Evolutionary conservation across 1,284 basidiomycete species (phyloP).

Genomic region (Sanghuangporus weigelae): DNA sequence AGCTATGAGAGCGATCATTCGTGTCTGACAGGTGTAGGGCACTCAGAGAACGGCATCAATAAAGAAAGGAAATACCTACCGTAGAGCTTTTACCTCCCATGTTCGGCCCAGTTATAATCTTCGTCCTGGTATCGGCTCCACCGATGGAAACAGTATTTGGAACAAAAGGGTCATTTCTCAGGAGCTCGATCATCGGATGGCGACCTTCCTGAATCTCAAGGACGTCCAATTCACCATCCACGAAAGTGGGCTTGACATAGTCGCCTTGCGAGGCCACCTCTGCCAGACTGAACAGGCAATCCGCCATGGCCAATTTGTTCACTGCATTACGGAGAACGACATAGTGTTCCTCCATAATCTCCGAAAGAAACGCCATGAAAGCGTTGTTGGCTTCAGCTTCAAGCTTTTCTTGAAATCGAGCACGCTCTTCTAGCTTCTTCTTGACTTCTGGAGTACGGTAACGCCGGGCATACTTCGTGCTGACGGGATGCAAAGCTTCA

Average conservation of each 20-base stretch:
- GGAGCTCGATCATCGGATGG: slow-evolving; percentile 79
- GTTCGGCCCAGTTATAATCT: slow-evolving; percentile 81
- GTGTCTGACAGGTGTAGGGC: not conserved
- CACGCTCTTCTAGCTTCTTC: slow-evolving; percentile 64
- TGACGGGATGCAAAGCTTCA: slow-evolving; percentile 26
- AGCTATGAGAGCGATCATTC: slow-evolving; percentile 66
- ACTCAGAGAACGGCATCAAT: not conserved
- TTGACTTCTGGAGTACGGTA: slow-evolving; percentile 78
- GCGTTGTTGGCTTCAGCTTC: slow-evolving; percentile 63
- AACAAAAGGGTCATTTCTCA: slow-evolving; percentile 75
- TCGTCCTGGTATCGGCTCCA: slow-evolving; percentile 46
- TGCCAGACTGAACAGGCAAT: slow-evolving; percentile 71
- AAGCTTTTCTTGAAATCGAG: slow-evolving; percentile 75
- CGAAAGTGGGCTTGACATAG: slow-evolving; percentile 67
- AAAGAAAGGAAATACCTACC: slow-evolving; percentile 36
- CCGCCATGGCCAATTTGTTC: slow-evolving; percentile 76
- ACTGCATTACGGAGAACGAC: slow-evolving; percentile 66
- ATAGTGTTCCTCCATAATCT: slow-evolving; percentile 66
- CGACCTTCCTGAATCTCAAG: slow-evolving; percentile 69
- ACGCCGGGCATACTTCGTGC: slow-evolving; percentile 74
- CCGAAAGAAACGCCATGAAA: slow-evolving; percentile 62
- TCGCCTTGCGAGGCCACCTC: slow-evolving; percentile 67
- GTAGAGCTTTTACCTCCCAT: slow-evolving; percentile 81
- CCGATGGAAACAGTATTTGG: slow-evolving; percentile 66
- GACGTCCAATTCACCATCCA: slow-evolving; percentile 39